Evolutionary conservation across 805 yeast genomes (phyloP), one percentile per base, ranked within the genome.

Genomic region (Saccharomyces jurei): DNA sequence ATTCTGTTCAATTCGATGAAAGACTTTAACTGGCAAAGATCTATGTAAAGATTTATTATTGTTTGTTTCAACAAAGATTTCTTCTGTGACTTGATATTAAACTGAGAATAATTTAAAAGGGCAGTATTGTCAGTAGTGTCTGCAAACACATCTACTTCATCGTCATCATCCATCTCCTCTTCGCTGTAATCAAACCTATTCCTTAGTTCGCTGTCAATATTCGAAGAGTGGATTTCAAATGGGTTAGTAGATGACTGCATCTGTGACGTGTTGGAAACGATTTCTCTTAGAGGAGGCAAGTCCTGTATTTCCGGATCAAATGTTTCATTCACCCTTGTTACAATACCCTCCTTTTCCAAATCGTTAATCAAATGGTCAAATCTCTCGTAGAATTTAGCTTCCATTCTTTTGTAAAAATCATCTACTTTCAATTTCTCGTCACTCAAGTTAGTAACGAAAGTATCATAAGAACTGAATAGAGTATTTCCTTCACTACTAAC

Each of bases 1-100:
- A 91, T 84, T 61, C 80, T 80, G 73, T 92, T 92, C 60, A 92
- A 76, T 65, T 90, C 96, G 52, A 87, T 79, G 69, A 76, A 92
- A 1, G 96, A 86, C 64, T 87, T 84, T 60, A 92, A 77, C 70
- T 92, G 97, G 21, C 89, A 84, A 41, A 91, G 73, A 28, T 82
- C 77, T 22, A 89, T 89, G 71, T 81, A 91, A 48, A 84, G 68
- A 30, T 82, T 77, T 28, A 80, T 76, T 11, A 86, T 73, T 47
- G 87, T 74, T 63, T 83, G 83, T 69, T 84, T 86, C 61, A 87
- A 74, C n/a, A 88, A 80, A 57, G 88, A 81, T 57, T 79, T 73
- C 59, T 75, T 76, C 71, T 82, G 84, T 41, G 72, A 64, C 49
- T 77, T 77, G 48, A 76, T 68, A 55, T 78, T 75, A 55, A 81